These are phyloP conservation scores for Aphanoascus verrucosus DNA, from an alignment of 2,329 filamentous ascomycete species.

Conservation along the genomic window DNA sequence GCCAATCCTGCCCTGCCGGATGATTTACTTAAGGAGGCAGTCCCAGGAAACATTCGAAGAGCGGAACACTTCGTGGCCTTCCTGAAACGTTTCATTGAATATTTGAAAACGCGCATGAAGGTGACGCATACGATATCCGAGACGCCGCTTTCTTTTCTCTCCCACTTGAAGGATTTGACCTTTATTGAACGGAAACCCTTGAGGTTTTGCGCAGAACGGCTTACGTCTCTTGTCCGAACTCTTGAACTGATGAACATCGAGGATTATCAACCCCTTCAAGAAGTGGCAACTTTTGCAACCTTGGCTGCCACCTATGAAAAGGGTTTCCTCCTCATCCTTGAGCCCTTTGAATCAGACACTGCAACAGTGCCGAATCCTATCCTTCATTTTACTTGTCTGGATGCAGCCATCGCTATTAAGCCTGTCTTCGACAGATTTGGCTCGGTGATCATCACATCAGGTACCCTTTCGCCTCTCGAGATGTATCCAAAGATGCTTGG, in stretches of 20 bases:
- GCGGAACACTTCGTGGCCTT: conserved; percentile 95
- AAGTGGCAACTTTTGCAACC: conserved; percentile 95
- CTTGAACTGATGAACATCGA: conserved; percentile 95
- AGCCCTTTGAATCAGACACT: conserved; percentile 90
- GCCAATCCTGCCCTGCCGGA: conserved; percentile 88
- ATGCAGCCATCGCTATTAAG: conserved; percentile 95
- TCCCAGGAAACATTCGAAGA: conserved; percentile 89
- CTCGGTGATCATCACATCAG: conserved; percentile 96
- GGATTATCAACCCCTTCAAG: conserved; percentile 91
- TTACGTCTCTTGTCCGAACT: conserved; percentile 88
- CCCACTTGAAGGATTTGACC: conserved; percentile 86
- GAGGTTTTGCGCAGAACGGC: conserved; percentile 80
- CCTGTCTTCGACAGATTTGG: conserved; percentile 96
- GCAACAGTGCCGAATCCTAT: conserved; percentile 93
- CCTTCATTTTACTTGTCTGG: conserved; percentile 92
- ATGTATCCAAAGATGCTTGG: conserved; percentile 99
- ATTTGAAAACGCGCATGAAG: conserved; percentile 96
- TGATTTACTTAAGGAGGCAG: conserved; percentile 86
- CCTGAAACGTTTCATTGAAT: conserved; percentile 92
- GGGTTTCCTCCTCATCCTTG: conserved; percentile 89
- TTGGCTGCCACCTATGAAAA: conserved; percentile 94
- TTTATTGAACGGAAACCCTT: conserved; percentile 96
- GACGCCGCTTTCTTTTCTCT: conserved; percentile 84
- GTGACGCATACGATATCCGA: conserved; percentile 95
- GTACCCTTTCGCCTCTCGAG: conserved; percentile 89